A percentile compares a stretch with the other conserved stretches of the same genome.
Conservation (phyloP, 352 stramenopile species). For the Pythium rhizo-oryzae region DNA sequence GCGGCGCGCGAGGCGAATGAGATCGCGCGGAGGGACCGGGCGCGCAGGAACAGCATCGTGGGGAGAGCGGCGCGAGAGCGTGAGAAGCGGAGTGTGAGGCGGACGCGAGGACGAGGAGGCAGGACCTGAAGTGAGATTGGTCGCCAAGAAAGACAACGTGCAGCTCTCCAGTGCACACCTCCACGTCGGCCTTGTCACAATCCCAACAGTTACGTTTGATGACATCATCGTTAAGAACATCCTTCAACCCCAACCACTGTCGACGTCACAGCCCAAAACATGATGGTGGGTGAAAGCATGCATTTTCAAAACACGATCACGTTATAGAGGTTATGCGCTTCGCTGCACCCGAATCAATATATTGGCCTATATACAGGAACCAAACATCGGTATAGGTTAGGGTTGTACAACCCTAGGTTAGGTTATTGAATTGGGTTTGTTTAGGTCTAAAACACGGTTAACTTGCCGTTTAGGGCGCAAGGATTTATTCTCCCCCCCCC, state of each 20-base stretch:
- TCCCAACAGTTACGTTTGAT: not conserved
- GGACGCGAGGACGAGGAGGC: not conserved
- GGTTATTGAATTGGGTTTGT: too few relatives aligned
- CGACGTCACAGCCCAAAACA: conserved; percentile 2
- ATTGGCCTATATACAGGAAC: too few relatives aligned
- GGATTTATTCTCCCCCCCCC: too few relatives aligned
- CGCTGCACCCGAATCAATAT: too few relatives aligned
- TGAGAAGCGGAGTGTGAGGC: not conserved
- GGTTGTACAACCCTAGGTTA: too few relatives aligned
- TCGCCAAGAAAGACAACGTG: not conserved
- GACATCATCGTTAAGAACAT: conserved; percentile 19
- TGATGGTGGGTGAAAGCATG: too few relatives aligned
- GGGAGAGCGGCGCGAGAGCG: not conserved
- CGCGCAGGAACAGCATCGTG: conserved; percentile 17
- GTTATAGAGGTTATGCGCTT: too few relatives aligned
- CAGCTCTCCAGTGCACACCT: not conserved
- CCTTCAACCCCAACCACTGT: conserved; percentile 24
- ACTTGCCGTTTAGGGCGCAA: too few relatives aligned
- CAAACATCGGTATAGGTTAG: too few relatives aligned
- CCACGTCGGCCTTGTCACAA: conserved; percentile 18
- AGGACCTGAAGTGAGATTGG: conserved; percentile 6
- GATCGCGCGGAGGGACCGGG: not conserved
- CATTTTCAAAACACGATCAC: too few relatives aligned
- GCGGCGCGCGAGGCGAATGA: not conserved
- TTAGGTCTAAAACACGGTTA: too few relatives aligned